A percentile compares a stretch with the other conserved stretches of the same genome.
Conservation (phyloP, 1,139 yeast species). For the Kodamaea ohmeri region DNA sequence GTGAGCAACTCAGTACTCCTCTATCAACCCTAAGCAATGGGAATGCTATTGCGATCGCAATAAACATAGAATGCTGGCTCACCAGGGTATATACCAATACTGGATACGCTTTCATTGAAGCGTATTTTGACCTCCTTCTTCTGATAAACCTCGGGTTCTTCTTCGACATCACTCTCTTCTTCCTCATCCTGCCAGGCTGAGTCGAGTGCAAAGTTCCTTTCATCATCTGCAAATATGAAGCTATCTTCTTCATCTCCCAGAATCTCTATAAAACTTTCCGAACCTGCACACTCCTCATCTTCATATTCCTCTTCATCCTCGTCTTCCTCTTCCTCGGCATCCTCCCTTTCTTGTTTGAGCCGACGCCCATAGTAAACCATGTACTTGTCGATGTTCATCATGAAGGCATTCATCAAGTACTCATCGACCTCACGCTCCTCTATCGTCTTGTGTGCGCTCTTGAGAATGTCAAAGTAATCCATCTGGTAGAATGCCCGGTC, state of each 20-base stretch:
- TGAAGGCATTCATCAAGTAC: slow-evolving; percentile 11
- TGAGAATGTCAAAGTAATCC: slow-evolving; percentile 13
- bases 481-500: slow-evolving; percentile 11
- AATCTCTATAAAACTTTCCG: slow-evolving; percentile 2
- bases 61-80: slow-evolving; percentile 14
- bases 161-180: too few species aligned
- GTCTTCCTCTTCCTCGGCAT: slow-evolving; percentile 4
- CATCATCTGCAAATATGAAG: slow-evolving; percentile 10
- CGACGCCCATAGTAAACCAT: slow-evolving; percentile 8
- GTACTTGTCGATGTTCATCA: slow-evolving; percentile 14
- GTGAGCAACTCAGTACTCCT: not conserved
- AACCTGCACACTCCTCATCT: slow-evolving; percentile 3
- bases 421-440: slow-evolving; percentile 12
- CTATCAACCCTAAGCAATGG: slow-evolving; percentile 3
- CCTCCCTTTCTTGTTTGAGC: slow-evolving; percentile 4
- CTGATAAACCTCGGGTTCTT: too few species aligned
- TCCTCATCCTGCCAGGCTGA: slow-evolving; percentile 11
- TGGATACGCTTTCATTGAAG: slow-evolving; percentile 12
- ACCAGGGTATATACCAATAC: slow-evolving; percentile 11
- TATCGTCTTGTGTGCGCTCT: slow-evolving; percentile 9
- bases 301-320: slow-evolving; percentile 4
- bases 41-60: slow-evolving; percentile 11
- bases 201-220: slow-evolving; percentile 8
- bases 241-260: slow-evolving; percentile 9
- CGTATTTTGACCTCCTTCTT: slow-evolving; percentile 7